phyloP scores from a whole-genome alignment of 495 filamentous ascomycete genomes.

The Parmelia sp. region DNA sequence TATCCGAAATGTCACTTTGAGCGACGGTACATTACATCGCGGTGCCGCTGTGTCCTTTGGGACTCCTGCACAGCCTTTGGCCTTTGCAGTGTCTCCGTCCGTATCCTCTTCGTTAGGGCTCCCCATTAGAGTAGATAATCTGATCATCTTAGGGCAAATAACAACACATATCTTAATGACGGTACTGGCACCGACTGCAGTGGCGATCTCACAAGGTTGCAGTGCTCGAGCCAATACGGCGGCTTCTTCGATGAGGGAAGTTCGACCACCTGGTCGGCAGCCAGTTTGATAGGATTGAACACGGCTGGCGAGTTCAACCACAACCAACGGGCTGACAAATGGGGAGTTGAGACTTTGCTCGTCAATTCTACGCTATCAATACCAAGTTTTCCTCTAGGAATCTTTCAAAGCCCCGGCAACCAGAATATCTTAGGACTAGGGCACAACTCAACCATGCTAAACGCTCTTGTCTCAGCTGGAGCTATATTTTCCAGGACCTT shows the following conservation, averaged over 20 bases:
- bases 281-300: neutral
- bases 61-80: slow-evolving; percentile 17
- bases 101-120: neutral
- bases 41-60: slow-evolving; percentile 17
- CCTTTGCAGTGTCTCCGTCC: slow-evolving; percentile 12
- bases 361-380: slow-evolving; percentile 20
- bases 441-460: slow-evolving; percentile 39
- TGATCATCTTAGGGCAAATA: neutral
- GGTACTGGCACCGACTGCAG: slow-evolving; percentile 7
- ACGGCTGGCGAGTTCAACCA: neutral
- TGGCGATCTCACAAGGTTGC: neutral
- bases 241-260: slow-evolving; percentile 20
- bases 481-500: slow-evolving; percentile 37
- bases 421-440: slow-evolving; percentile 28
- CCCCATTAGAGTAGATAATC: neutral
- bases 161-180: slow-evolving; percentile 18
- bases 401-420: slow-evolving; percentile 19
- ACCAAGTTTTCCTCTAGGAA: slow-evolving; percentile 24
- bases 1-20: slow-evolving; percentile 19
- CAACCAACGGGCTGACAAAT: neutral
- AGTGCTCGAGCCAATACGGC: slow-evolving; percentile 17
- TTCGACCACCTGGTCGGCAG: slow-evolving; percentile 17
- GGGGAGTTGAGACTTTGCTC: slow-evolving; percentile 15
- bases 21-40: slow-evolving; percentile 9
- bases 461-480: slow-evolving; percentile 28